Conservation (phyloP, 176 grass and related monocot genomes). For the Phragmites australis region DNA sequence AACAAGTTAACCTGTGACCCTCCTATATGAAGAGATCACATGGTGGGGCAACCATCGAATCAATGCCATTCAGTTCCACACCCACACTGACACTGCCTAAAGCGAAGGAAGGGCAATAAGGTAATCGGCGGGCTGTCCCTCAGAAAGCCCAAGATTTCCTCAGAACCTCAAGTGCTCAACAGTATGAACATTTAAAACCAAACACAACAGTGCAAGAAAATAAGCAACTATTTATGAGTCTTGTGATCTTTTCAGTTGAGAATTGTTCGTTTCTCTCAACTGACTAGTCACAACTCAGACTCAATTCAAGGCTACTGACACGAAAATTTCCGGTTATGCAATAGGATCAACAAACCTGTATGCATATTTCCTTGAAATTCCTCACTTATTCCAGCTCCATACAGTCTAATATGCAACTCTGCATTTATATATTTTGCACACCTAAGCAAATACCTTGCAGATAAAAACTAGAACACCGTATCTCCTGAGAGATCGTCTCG, state of each 20-base stretch:
- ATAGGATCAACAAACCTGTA: not conserved
- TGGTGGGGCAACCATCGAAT: constrained; percentile 67
- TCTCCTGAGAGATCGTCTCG: constrained; percentile 37
- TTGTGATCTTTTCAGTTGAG: not conserved
- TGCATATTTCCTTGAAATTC: not conserved
- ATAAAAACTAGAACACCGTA: not conserved
- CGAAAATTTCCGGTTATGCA: not conserved
- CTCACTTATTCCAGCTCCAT: constrained; percentile 8
- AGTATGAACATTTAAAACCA: constrained; percentile 4
- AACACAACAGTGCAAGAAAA: not conserved
- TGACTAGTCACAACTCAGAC: not conserved
- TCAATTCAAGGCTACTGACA: not conserved
- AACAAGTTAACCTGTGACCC: constrained; percentile 47
- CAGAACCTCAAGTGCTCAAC: not conserved
- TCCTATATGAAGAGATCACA: constrained; percentile 60
- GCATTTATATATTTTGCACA: constrained; percentile 14
- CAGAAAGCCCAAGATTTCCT: constrained; percentile 9
- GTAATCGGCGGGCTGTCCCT: constrained; percentile 32
- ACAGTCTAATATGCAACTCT: not conserved
- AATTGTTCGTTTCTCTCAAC: not conserved
- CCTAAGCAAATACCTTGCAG: constrained; percentile 11
- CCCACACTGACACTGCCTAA: constrained; percentile 33
- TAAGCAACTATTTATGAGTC: constrained; percentile 1
- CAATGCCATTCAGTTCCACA: constrained; percentile 41
- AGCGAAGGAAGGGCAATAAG: constrained; percentile 26